Evolutionary conservation across 306 rosid genomes (phyloP), one percentile per base, ranked within the genome.

Genomic region (Sicyos edulis): DNA sequence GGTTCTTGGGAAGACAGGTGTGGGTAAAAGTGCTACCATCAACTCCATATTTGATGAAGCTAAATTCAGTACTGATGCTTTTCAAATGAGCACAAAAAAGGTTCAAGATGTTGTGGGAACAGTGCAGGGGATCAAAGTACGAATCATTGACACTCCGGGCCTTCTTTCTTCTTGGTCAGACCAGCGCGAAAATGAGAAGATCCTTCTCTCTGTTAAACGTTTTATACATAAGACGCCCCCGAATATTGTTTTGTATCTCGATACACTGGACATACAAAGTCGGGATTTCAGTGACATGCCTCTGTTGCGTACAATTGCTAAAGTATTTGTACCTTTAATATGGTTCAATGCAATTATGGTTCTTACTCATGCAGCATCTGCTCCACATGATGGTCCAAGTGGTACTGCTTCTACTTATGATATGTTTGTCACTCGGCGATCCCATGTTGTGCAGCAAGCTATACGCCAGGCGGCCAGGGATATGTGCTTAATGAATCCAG

Each of bases 341-440:
- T 93, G 98, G 98, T 93, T 91, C 85, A 93, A 93, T 81, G 98
- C 98, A 37, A 90, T 93, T 77, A 97, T 93, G 77, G 97, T 90
- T 76, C 80, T 93, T 77, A 93, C 98, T 74, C 98, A 93, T 77
- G 98, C 98, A 20, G 98, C 97, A 13, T 93, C 96, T 60, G 92
- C 98, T 75, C 98, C 98, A 20, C 98, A 97, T 21, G 98, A 93
- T 54, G 97, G 98, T 34, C 96, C 98, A 56, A 93, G 86, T 78
- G 98, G 98, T 19, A 85, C 86, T 34, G 85, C 93, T 78, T 88
- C 98, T 67, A 87, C 90, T 82, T 93, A 93, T 76, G 98, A 93
- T 79, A 88, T 81, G 93, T 93, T 93, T 80, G 96, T 93, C 78
- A 93, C 96, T 62, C 96, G 88, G 71, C 93, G 98, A 17, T 90